Base-by-base conservation (phyloP, 768 basidiomycete species). In the Leccinum ochraceum region DNA sequence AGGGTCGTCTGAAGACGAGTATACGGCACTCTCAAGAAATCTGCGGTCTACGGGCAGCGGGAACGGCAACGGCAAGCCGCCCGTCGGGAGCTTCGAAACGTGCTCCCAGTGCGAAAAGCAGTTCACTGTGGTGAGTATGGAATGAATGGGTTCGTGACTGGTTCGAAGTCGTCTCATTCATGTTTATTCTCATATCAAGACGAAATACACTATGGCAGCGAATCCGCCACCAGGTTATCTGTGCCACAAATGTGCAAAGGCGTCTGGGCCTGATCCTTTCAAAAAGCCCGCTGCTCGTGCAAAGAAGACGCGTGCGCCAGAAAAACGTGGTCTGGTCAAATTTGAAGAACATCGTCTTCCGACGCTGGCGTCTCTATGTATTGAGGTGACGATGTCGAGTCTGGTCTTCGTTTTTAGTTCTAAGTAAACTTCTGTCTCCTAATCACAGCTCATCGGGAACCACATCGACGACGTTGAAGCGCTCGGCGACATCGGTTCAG, bases 391-490 rank as follows among this genome's bases (percentile, higher is more conserved):
- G 9, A 24, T 32, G 22, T 11, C 6, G 36, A 9, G 42, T 4
- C 54, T 44, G 11, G 24, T 50, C 32, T 8, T 50, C 16, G 6
- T 10, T 6, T 39, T 4, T 20, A 9, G 26, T 46, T 9, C 16
- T 54, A 6, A 56, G 28, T 1, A 28, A 50, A 17, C 26, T 49
- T 49, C 4, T 53, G 6, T 14, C 14, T 22, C 22, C 28, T 10
- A 59, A 54, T 60, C 52, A 7, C 58, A 95, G 91, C 77, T 97
- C 24, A 87, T 98, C 59, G 88, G 90, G 17, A 83, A 85, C 59
- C 86, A 93, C 70, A 96, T 98, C 59, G 83, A 94, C 59, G 92
- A 96, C 65, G 88, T 98, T 6, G 92, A 94, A 63, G 87, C 89
- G 0, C 76, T 95, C 16, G 96, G 96, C 0, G 89, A 96, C 67